Conservation (phyloP, 306 rosid species). For the Cucumis cinereus region DNA sequence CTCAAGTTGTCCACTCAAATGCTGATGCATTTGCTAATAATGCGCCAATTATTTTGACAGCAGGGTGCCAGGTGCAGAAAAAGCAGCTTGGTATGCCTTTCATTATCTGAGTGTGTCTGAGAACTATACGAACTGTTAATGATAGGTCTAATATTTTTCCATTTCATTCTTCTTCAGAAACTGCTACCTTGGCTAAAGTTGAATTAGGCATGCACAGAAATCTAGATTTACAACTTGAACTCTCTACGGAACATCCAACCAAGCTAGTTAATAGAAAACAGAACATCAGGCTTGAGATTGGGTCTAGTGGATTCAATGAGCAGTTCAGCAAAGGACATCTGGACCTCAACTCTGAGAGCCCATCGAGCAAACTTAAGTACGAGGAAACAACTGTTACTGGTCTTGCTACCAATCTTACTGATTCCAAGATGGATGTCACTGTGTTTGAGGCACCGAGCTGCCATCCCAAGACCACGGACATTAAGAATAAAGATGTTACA, state of each 20-base stretch:
- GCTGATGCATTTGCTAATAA: constrained; percentile 35
- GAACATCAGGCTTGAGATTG: constrained; percentile 21
- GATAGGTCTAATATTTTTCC: not conserved
- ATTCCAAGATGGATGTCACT: constrained; percentile 30
- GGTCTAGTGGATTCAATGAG: constrained; percentile 36
- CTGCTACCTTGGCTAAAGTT: constrained; percentile 21
- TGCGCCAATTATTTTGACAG: constrained; percentile 25
- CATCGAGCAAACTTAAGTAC: constrained; percentile 32
- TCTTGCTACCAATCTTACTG: constrained; percentile 28
- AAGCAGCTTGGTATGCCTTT: constrained; percentile 39
- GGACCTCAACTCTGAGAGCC: constrained; percentile 35
- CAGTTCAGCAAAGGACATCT: constrained; percentile 34
- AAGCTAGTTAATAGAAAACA: constrained; percentile 33
- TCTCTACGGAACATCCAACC: constrained; percentile 27
- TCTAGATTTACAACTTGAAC: constrained; percentile 27
- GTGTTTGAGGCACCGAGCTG: constrained; percentile 35
- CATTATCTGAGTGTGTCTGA: constrained; percentile 6
- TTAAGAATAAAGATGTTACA: constrained; percentile 26
- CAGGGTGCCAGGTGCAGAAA: constrained; percentile 31
- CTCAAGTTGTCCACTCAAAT: constrained; percentile 63
- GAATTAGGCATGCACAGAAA: constrained; percentile 18
- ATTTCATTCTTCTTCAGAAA: constrained; percentile 25
- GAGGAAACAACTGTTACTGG: constrained; percentile 32
- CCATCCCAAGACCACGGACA: constrained; percentile 24
- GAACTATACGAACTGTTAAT: not conserved